A percentile compares a stretch with the other conserved stretches of the same genome.
phyloP scores from a whole-genome alignment of 2,329 filamentous ascomycete species.

The Ilyonectria destructans region DNA sequence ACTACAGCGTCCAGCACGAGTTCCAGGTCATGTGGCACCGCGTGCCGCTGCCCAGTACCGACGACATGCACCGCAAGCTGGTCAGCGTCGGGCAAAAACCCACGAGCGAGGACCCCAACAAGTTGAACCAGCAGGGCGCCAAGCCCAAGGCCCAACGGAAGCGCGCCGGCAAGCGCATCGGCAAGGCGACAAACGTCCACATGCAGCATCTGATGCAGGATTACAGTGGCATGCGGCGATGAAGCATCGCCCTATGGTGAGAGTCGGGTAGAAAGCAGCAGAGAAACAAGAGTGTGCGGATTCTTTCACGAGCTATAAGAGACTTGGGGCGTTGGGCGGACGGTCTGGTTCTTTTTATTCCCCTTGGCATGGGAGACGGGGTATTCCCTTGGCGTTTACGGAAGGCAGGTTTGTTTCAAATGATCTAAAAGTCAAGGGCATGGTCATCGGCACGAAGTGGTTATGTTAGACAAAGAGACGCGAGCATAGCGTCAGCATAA shows the following conservation, averaged over 20 bases:
- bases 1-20: conserved; percentile 83
- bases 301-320: not conserved
- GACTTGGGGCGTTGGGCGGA: conserved; percentile 12
- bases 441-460: conserved; percentile 18
- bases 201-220: conserved; percentile 89
- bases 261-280: not conserved
- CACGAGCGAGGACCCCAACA: conserved; percentile 83
- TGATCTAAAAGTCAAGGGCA: conserved; percentile 15
- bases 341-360: conserved; percentile 5
- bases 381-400: conserved; percentile 18
- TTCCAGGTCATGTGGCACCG: conserved; percentile 89
- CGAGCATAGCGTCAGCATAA: conserved; percentile 18
- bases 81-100: conserved; percentile 86
- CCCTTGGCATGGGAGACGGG: conserved; percentile 8
- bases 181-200: conserved; percentile 90
- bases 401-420: conserved; percentile 16
- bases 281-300: not conserved
- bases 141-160: conserved; percentile 84
- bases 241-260: conserved; percentile 22
- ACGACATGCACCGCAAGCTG: conserved; percentile 84
- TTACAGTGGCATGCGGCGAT: conserved; percentile 68
- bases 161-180: conserved; percentile 75
- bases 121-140: conserved; percentile 61
- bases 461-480: conserved; percentile 20
- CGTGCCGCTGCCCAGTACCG: conserved; percentile 81